Evolutionary conservation across 225 moss, liverwort and hornwort species (phyloP).

Genomic region (Bryoerythrophyllum caledonicum): DNA sequence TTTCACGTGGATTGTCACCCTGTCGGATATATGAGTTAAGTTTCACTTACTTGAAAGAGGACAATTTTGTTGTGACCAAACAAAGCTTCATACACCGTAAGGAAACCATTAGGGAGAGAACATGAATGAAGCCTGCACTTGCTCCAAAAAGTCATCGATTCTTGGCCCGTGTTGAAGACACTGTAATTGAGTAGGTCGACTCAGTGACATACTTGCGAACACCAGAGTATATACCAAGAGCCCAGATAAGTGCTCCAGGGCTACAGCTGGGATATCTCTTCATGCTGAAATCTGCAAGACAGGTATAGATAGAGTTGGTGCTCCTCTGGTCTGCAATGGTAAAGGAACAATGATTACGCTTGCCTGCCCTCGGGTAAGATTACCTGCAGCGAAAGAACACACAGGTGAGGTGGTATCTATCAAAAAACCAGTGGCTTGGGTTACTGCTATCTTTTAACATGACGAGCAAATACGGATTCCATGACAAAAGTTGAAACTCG

Average conservation of each 20-base stretch:
- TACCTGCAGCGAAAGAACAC: conserved; percentile 37
- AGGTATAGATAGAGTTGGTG: conserved; percentile 22
- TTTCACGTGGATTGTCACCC: conserved; percentile 6
- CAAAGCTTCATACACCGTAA: conserved; percentile 46
- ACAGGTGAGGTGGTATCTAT: conserved; percentile 8
- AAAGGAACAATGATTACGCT: conserved; percentile 34
- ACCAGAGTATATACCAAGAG: conserved; percentile 42
- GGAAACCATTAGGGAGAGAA: conserved; percentile 52
- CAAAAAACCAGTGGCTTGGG: neutral
- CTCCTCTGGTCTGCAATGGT: conserved; percentile 44
- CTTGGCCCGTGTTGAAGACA: conserved; percentile 51
- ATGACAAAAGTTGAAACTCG: conserved; percentile 6
- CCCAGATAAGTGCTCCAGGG: conserved; percentile 36
- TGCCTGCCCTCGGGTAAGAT: conserved; percentile 34
- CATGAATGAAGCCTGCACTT: conserved; percentile 51
- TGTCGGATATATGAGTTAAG: conserved; percentile 4
- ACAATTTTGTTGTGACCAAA: conserved; percentile 38
- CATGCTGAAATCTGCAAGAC: conserved; percentile 38
- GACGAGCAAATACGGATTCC: neutral
- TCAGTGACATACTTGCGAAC: conserved; percentile 47
- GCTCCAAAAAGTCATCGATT: conserved; percentile 52
- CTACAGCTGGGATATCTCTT: conserved; percentile 30
- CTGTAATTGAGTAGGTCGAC: conserved; percentile 43
- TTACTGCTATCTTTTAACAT: neutral
- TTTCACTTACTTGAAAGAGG: conserved; percentile 48